These are phyloP conservation scores for Yamadazyma atmosphaerica DNA, from an alignment of 1,139 yeast species.

Conservation along the genomic window DNA sequence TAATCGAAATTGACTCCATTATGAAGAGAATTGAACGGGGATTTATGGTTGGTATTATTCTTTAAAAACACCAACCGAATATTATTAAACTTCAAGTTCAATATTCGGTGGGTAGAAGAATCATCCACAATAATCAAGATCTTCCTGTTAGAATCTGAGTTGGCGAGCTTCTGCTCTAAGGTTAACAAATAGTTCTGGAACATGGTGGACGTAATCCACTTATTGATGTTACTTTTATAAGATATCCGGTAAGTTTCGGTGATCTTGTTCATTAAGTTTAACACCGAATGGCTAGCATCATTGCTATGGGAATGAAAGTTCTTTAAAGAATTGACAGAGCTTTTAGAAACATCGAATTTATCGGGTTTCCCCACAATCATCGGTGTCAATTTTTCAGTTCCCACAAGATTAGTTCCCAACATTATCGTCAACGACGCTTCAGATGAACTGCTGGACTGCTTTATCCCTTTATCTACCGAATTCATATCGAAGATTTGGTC, in stretches of 20 bases:
- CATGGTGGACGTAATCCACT: constrained; percentile 66
- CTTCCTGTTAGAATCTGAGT: constrained; percentile 42
- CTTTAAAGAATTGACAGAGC: constrained; percentile 33
- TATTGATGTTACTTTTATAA: constrained; percentile 60
- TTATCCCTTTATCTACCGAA: constrained; percentile 46
- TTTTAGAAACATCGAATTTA: constrained; percentile 46
- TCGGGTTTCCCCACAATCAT: constrained; percentile 62
- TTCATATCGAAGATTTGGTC: constrained; percentile 57
- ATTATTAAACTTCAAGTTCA: constrained; percentile 55
- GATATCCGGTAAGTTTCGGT: constrained; percentile 52
- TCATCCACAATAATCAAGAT: constrained; percentile 60
- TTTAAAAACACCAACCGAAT: constrained; percentile 48
- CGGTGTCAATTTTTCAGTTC: constrained; percentile 61
- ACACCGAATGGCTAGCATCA: constrained; percentile 6
- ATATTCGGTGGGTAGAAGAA: constrained; percentile 61
- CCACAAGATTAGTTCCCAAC: constrained; percentile 64
- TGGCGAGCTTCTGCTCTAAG: constrained; percentile 53
- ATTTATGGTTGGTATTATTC: constrained; percentile 41
- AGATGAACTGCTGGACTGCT: constrained; percentile 45
- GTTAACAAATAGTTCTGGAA: constrained; percentile 63
- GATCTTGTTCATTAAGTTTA: constrained; percentile 42
- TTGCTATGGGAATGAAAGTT: constrained; percentile 18
- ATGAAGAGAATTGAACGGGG: constrained; percentile 35
- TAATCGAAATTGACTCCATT: constrained; percentile 47
- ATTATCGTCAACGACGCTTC: constrained; percentile 60